phyloP scores from a whole-genome alignment of 2,329 filamentous ascomycete species.

The Lasiodiplodia sp. region DNA sequence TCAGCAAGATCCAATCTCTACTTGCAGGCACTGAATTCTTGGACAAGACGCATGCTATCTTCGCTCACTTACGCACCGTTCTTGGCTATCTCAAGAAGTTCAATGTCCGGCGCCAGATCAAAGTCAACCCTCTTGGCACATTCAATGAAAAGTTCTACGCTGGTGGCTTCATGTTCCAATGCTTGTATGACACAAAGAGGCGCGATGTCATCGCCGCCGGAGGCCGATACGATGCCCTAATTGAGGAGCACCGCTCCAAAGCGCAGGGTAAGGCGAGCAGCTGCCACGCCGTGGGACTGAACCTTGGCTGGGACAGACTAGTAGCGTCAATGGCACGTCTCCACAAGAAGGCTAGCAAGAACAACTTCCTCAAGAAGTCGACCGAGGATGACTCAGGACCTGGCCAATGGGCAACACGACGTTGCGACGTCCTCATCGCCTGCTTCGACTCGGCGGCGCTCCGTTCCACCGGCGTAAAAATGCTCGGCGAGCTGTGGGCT shows the following conservation, averaged over 20 bases:
- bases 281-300: conserved; percentile 89
- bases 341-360: conserved; percentile 55
- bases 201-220: conserved; percentile 89
- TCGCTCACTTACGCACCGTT: conserved; percentile 82
- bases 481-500: conserved; percentile 81
- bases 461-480: conserved; percentile 75
- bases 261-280: conserved; percentile 59
- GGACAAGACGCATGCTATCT: conserved; percentile 61
- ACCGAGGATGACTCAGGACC: conserved; percentile 64
- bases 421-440: conserved; percentile 89
- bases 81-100: conserved; percentile 78
- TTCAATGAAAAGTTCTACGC: conserved; percentile 91
- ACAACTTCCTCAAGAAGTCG: conserved; percentile 69
- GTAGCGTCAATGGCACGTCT: conserved; percentile 67
- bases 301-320: conserved; percentile 85
- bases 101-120: conserved; percentile 77
- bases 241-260: conserved; percentile 80
- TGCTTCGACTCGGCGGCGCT: conserved; percentile 83
- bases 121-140: conserved; percentile 83
- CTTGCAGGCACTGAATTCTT: conserved; percentile 62
- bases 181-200: conserved; percentile 83
- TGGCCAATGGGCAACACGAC: conserved; percentile 46
- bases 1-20: conserved; percentile 66
- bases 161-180: conserved; percentile 83
- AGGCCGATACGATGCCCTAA: conserved; percentile 88